Evolutionary conservation across 768 basidiomycete genomes (phyloP).

Genomic region (Gloeostereum incarnatum): DNA sequence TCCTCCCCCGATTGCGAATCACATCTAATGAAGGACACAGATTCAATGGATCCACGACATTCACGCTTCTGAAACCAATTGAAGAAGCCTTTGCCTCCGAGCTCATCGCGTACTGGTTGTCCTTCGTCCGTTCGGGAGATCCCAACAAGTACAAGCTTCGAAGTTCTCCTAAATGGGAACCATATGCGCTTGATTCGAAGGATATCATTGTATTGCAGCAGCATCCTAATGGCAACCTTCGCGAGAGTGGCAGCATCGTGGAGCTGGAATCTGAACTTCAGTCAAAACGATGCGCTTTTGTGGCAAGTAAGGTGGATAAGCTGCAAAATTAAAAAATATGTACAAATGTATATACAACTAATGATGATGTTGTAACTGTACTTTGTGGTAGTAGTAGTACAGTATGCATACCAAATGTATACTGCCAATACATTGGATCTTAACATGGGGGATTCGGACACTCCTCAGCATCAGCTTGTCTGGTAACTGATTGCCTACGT

Average conservation of each 20-base stretch:
- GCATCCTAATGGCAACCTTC: constrained; percentile 16
- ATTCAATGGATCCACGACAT: constrained; percentile 42
- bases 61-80: constrained; percentile 32
- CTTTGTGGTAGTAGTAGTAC: no score
- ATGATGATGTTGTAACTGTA: no score
- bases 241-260: constrained; percentile 27
- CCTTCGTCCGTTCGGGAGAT: constrained; percentile 48
- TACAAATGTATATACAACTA: no score
- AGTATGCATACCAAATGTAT: no score
- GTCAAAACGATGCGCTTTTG: constrained; percentile 26
- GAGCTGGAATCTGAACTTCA: constrained; percentile 29
- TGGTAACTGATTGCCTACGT: no score
- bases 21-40: constrained; percentile 14
- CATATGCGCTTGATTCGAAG: constrained; percentile 20
- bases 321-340: constrained; percentile 31
- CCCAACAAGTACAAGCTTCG: constrained; percentile 47
- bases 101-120: constrained; percentile 58
- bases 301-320: constrained; percentile 19
- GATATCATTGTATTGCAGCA: constrained; percentile 38
- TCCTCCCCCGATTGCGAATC: not conserved
- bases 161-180: constrained; percentile 40
- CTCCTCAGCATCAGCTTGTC: no score
- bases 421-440: no score
- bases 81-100: constrained; percentile 47
- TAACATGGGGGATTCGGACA: no score